Base-by-base conservation (phyloP, 2,329 filamentous ascomycete genomes). In the Monilinia polystroma region DNA sequence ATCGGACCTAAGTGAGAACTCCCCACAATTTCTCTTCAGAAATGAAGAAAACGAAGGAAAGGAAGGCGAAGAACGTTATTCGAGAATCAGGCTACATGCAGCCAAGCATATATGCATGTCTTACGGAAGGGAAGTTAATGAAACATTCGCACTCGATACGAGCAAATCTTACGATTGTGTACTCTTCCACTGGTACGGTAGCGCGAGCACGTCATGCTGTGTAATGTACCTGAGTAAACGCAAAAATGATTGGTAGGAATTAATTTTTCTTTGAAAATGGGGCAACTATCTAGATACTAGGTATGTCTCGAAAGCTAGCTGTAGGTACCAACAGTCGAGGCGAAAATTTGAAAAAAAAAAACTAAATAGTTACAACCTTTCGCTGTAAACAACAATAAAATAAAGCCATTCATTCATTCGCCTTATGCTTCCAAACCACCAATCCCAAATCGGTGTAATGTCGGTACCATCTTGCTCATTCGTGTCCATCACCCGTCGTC, bases 401-500 rank as follows among this genome's bases (percentile, higher is more conserved):
- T 52, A 53, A 62, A 62, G 32, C 38, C 59, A 66, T 57, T 68
- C 67, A 55, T 41, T 64, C 62, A 67, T 70, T 69, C 69, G 70
- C 71, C 67, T 66, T 69, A 69, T 72, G 67, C 67, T 70, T 67
- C 52, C 69, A 29, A 58, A 55, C 51, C 58, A 32, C 49, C 45
- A 58, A 35, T 65, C 52, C 51, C 32, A 29, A 51, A 62, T 66
- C 38, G 56, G 47, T 51, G 29, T 8, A 51, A 51, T 45, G 26
- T 62, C 47, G n/a, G 64, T 62, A 38, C n/a, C 45, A 38, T 60
- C 58, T 38, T 60, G 35, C 55, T 57, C 55, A 59, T 67, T 67
- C 66, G 62, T 69, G 63, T 58, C 66, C 67, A 69, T 67, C 52
- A 51, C 66, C 41, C 41, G 55, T 66, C 49, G 47, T 64, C 41